Evolutionary conservation across 257 asterid species (phyloP).

Genomic region (Solanum tarijense): DNA sequence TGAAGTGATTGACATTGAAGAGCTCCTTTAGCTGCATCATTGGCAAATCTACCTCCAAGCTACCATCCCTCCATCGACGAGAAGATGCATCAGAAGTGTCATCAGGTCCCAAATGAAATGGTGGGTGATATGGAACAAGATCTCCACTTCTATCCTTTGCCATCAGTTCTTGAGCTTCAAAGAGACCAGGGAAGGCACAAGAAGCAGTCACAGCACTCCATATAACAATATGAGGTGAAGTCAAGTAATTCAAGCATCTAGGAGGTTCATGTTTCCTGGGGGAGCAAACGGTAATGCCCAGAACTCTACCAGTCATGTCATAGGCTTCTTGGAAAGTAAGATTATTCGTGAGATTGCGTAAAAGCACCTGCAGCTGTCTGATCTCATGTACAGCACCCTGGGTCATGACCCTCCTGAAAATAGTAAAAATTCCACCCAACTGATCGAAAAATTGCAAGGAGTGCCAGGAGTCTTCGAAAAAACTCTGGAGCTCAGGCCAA

Average conservation of each 20-base stretch:
- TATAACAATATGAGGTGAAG: constrained; percentile 81
- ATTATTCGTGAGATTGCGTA: constrained; percentile 61
- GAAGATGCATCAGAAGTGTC: constrained; percentile 38
- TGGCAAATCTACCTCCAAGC: constrained; percentile 83
- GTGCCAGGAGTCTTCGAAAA: constrained; percentile 77
- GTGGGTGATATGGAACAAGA: constrained; percentile 79
- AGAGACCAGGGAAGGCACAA: constrained; percentile 82
- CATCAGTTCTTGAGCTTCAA: constrained; percentile 86
- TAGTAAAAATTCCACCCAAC: constrained; percentile 62
- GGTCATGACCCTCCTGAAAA: constrained; percentile 61
- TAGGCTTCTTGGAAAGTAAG: constrained; percentile 85
- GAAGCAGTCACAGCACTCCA: constrained; percentile 94
- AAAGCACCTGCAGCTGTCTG: constrained; percentile 56
- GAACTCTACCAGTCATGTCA: constrained; percentile 70
- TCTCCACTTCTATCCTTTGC: constrained; percentile 77
- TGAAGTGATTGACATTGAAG: constrained; percentile 73
- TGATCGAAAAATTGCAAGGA: constrained; percentile 69
- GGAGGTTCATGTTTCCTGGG: constrained; percentile 83
- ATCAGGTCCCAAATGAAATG: constrained; percentile 70
- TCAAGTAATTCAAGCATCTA: constrained; percentile 76
- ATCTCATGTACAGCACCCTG: constrained; percentile 78
- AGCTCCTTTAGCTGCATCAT: constrained; percentile 85
- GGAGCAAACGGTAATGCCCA: constrained; percentile 75
- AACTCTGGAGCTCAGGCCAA: constrained; percentile 85
- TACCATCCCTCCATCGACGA: constrained; percentile 83